Base-by-base conservation (phyloP, 352 stramenopile genomes). In the Pythium sp. region DNA sequence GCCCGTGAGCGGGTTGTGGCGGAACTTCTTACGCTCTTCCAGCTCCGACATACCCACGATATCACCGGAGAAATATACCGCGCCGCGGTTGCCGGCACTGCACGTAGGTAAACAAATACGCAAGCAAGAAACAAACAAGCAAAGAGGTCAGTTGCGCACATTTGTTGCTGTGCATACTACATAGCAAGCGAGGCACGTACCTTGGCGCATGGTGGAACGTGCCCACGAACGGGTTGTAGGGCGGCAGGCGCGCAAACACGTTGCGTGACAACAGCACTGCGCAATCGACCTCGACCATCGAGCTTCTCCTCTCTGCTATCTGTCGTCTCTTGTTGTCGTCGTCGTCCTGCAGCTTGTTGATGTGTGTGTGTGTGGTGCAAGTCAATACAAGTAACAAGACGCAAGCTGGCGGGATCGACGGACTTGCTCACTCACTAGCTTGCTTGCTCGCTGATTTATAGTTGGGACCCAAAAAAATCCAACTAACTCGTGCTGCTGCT, bases 201-300 rank as follows among this genome's bases (percentile, higher is more conserved):
- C 86, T 96, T 46, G 89, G 89, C n/a, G 89, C 89, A 71, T 96
- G 87, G 67, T 96, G 89, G 74, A 96, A 96, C 26, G 88, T 95
- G 76, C 89, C 89, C 36, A 96, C 86, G 58, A 93, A 96, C 59
- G 89, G 89, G 73, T 96, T 96, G 73, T 95, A 94, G 43, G 87
- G 87, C 46, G 89, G 88, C 62, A 96, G 76, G 32, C 87, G 83
- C 54, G 87, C 89, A 70, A 93, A 96, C 65, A 96, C 85, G 65
- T 88, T 88, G 71, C 75, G 81, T 62, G 82, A 67, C 32, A 79
- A 64, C 58, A 87, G 49, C 49, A 85, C 73, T 6, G 68, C 67
- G 74, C 75, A 82, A 43, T 81, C 77, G 47, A 58, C 66, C 65
- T 81, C 77, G 47, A 80, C 83, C 69, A 79, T 65, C 54, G n/a